Percentiles rank a stretch among this genome's conserved stretches.
Evolutionary conservation across 441 rosid species (phyloP).

Genomic region (Dalechampia spathulata): DNA sequence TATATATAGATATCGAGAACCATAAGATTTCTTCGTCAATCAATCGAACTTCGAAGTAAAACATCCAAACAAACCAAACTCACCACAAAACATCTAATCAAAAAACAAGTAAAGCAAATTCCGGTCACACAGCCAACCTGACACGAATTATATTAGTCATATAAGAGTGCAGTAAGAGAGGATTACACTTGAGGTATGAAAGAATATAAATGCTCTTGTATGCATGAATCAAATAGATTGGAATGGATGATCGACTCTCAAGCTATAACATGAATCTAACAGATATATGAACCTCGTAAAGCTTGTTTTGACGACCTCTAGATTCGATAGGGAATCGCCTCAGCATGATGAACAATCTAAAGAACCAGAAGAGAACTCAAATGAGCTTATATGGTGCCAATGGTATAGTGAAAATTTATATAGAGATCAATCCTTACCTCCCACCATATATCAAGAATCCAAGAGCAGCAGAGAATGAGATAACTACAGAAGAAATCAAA

Average conservation of each 20-base stretch:
- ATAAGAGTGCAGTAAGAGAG: not conserved
- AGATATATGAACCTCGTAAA: constrained; percentile 60
- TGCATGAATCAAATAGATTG: too few relatives aligned
- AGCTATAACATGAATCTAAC: not conserved
- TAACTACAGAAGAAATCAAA: constrained; percentile 25
- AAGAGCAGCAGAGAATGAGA: constrained; percentile 43
- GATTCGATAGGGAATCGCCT: constrained; percentile 88
- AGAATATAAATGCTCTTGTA: too few relatives aligned
- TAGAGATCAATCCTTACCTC: constrained; percentile 26
- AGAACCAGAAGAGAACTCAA: constrained; percentile 10
- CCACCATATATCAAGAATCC: constrained; percentile 63
- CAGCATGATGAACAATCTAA: constrained; percentile 79
- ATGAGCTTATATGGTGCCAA: not conserved
- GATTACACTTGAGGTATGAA: too few relatives aligned
- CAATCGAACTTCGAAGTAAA: not conserved
- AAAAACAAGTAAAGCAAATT: constrained; percentile 82
- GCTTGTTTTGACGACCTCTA: constrained; percentile 90
- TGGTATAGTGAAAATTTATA: not conserved
- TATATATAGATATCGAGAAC: not conserved
- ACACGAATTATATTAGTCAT: constrained; percentile 3
- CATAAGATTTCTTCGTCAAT: not conserved
- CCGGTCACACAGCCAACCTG: constrained; percentile 94
- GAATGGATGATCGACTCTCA: too few relatives aligned
- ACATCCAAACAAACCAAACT: constrained; percentile 17
- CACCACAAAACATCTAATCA: constrained; percentile 81